Conservation (phyloP, 75 land plant genomes). For the Adiantum capillusveneris region DNA sequence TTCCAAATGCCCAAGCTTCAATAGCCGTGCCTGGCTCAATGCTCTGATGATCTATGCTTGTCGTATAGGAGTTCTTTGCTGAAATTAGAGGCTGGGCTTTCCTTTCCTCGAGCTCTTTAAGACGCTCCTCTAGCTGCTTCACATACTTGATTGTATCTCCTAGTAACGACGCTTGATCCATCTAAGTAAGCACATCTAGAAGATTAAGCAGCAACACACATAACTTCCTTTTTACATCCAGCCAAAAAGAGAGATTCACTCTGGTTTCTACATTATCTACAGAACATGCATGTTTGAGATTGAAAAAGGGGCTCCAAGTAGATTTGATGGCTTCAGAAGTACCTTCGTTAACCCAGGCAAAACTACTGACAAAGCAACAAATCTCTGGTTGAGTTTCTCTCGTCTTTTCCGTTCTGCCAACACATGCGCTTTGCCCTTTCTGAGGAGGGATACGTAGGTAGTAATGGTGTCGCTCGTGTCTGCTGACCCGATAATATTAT, state of each 20-base stretch:
- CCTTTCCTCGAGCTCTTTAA: conserved; percentile 18
- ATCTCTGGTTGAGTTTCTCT: conserved; percentile 88
- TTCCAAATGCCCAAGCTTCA: conserved; percentile 25
- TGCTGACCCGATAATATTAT: too few relatives aligned
- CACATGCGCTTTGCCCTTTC: conserved; percentile 34
- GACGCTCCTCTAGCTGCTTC: conserved; percentile 65
- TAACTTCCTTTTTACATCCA: too few relatives aligned
- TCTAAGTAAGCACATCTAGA: conserved; percentile 27
- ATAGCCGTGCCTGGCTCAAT: too few relatives aligned
- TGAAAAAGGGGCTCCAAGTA: conserved; percentile 9
- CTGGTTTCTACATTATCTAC: too few relatives aligned
- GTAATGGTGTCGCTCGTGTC: too few relatives aligned
- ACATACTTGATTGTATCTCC: conserved; percentile 76
- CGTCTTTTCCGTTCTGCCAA: conserved; percentile 81
- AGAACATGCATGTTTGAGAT: too few relatives aligned
- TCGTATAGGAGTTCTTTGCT: too few relatives aligned
- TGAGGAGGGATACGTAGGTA: too few relatives aligned
- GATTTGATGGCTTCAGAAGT: conserved; percentile 15
- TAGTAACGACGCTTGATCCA: conserved; percentile 87
- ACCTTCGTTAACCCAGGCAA: conserved; percentile 86
- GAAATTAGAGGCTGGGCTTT: too few relatives aligned
- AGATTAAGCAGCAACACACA: too few relatives aligned
- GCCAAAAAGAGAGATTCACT: neutral
- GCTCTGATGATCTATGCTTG: too few relatives aligned
- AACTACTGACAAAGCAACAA: conserved; percentile 78